Evolutionary conservation across 192 early-diverging fungal species (phyloP).

Genomic region (Coemansia sp.): DNA sequence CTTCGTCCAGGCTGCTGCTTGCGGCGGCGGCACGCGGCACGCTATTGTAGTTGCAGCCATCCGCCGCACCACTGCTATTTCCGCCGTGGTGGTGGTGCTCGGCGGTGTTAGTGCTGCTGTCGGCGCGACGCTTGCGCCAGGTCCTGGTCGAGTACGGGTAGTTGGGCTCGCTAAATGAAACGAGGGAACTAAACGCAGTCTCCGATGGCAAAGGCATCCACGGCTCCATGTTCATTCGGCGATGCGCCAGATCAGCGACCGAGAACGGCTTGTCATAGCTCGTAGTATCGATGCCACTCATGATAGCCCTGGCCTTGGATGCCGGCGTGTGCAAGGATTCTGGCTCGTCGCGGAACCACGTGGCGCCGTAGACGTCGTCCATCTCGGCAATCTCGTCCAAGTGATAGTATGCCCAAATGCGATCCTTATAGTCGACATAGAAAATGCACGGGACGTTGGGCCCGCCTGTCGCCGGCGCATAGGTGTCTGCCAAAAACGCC

Average conservation of each 20-base stretch:
- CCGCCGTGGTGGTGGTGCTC: not conserved
- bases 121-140: slow-evolving; percentile 22
- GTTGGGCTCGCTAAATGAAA: slow-evolving; percentile 5
- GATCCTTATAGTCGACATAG: slow-evolving; percentile 57
- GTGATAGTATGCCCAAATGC: slow-evolving; percentile 57
- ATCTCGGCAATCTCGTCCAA: slow-evolving; percentile 54
- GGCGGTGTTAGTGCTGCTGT: not conserved
- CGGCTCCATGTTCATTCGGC: slow-evolving; percentile 49
- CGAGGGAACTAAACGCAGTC: slow-evolving; percentile 12
- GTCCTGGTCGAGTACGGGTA: slow-evolving; percentile 50
- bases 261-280: slow-evolving; percentile 53
- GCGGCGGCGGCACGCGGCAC: not conserved
- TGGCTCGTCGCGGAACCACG: slow-evolving; percentile 44
- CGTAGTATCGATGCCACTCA: slow-evolving; percentile 16
- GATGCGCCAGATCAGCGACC: slow-evolving; percentile 47
- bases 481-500: slow-evolving; percentile 51
- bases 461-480: slow-evolving; percentile 52
- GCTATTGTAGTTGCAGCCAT: not conserved
- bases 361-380: slow-evolving; percentile 57
- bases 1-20: not conserved
- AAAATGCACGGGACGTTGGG: slow-evolving; percentile 58
- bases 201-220: slow-evolving; percentile 45
- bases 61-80: too few species aligned
- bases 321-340: slow-evolving; percentile 20
- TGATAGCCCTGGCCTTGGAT: slow-evolving; percentile 11